Base-by-base conservation (phyloP, 805 yeast genomes). In the Cyberlindnera maclurae region DNA sequence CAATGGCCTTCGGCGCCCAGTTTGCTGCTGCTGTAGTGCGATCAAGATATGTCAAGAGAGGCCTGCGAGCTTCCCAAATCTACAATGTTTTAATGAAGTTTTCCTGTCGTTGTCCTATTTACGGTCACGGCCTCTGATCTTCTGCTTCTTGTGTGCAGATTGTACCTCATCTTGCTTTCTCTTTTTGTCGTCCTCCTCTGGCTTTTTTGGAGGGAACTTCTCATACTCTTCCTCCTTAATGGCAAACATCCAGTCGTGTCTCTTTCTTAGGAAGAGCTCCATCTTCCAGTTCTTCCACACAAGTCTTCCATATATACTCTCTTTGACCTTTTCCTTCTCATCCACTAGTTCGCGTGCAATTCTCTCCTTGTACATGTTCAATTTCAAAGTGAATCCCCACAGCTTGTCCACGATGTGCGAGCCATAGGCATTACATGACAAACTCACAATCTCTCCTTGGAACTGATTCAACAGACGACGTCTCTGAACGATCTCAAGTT, bases 271-370 rank as follows among this genome's bases (percentile, higher is more conserved):
- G 52, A 77, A 90, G 50, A 79, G 62, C 57, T 93, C 97, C 80
- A 90, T 72, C 24, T 73, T 64, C 97, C 97, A 93, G 59, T 90
- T 90, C 58, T 82, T 85, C 97, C 97, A 93, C 2, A 93, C 97
- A 51, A 78, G 71, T 55, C 81, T 76, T 27, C 98, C 98, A 54
- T 90, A 93, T 11, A 68, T 73, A 55, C 95, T 84, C 44, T 80
- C 86, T 64, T 93, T 88, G 32, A 93, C 82, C 44, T 71, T 68
- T 29, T 75, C 81, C 29, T 79, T 72, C 31, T 79, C 72, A 13
- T 65, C 70, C 20, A 65, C 52, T 43, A 90, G 63, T 42, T 79
- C 80, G 17, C 71, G 70, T 0, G 95, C 96, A 43, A 90, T 73
- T 49, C 90, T 72, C 56, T 90, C 97, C 50, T 94, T 83, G 59